Conservation (phyloP, 768 basidiomycete genomes). For the Pleurotus ostreatus region DNA sequence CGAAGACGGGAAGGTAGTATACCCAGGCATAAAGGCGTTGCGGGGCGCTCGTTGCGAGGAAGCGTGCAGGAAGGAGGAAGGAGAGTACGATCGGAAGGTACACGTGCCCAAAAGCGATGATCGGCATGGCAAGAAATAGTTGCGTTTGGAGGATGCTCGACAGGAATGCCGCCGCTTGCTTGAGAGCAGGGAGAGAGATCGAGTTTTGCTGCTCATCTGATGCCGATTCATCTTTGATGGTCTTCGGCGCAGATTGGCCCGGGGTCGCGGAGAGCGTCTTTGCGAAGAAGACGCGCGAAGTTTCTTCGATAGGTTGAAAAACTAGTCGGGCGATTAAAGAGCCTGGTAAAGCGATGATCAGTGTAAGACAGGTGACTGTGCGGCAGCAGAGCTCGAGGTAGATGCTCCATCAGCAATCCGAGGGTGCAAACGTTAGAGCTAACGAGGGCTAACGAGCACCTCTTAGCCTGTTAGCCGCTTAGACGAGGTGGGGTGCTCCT, state of each 20-base stretch:
- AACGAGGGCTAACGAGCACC: no score
- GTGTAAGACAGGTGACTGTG: no score
- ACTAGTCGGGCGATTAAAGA: slow-evolving; percentile 89
- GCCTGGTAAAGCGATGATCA: slow-evolving; percentile 51
- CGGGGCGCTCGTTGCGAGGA: slow-evolving; percentile 72
- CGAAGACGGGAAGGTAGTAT: slow-evolving; percentile 86
- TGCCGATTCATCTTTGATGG: slow-evolving; percentile 8
- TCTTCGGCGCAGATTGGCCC: slow-evolving; percentile 5
- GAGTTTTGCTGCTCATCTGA: no score
- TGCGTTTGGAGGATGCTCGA: slow-evolving; percentile 64
- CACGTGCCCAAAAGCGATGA: slow-evolving; percentile 69
- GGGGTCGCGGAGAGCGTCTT: slow-evolving; percentile 35
- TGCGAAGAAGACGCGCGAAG: slow-evolving; percentile 86
- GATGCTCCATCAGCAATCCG: no score
- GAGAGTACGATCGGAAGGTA: slow-evolving; percentile 69
- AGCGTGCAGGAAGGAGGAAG: slow-evolving; percentile 66
- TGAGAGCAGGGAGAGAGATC: no score
- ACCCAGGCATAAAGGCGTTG: slow-evolving; percentile 74
- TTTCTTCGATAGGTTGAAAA: no score
- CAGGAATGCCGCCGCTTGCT: slow-evolving; percentile 48
- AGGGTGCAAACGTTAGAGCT: no score
- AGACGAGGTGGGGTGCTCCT: no score
- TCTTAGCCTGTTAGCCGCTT: no score
- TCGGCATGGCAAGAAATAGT: slow-evolving; percentile 60
- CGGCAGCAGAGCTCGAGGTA: slow-evolving; percentile 17